Evolutionary conservation across 129 eudicot genomes (phyloP), one percentile per base, ranked within the genome.

Genomic region (Solidago caesia): DNA sequence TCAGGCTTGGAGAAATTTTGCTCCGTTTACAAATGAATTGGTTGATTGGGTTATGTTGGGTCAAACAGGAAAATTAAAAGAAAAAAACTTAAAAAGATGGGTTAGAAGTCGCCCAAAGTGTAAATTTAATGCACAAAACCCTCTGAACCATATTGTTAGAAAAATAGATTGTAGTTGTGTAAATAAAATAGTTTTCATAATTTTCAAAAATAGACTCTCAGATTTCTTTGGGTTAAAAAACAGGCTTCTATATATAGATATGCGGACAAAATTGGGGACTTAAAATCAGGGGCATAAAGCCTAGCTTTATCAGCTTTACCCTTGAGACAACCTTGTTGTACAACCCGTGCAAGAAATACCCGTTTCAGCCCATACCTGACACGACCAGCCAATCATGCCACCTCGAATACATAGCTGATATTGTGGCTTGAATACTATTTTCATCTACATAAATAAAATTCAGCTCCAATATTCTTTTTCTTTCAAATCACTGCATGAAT

Each of bases 1-100:
- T 76, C 33, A 43, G 67, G 63, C 56, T 43, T 81, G 15, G 25
- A 26, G 8, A 55, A 12, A 55, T 7, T 65, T 8, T 44, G 27
- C 6, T 12, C 52, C 51, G 13, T 58, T n/a, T 58, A 47, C 11
- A 47, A 6, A 47, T 47, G 52, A 47, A 47, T 10, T 26, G 64
- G 12, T 58, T 21, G 25, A 21, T 58, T 58, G 25, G 43, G 43
- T 60, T 60, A 8, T 26, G 42, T 9, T 26, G n/a, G 65, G 65
- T 60, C 65, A 60, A 60, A 2, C 65, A 60, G 10, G 7, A 46
- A 5, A 46, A 46, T 1, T 46, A 46, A 1, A 6, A 15, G 6
- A 33, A 56, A 5, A 56, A 15, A 7, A 2, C 6, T 26, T 25
- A 60, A 26, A 60, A 25, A 27, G 43, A 60, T 8, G 65, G 2